Percentiles rank a stretch among this genome's conserved stretches.
These are phyloP conservation scores for Pyrenochaeta sp. DNA, from an alignment of 2,329 filamentous ascomycete species.

Conservation along the genomic window DNA sequence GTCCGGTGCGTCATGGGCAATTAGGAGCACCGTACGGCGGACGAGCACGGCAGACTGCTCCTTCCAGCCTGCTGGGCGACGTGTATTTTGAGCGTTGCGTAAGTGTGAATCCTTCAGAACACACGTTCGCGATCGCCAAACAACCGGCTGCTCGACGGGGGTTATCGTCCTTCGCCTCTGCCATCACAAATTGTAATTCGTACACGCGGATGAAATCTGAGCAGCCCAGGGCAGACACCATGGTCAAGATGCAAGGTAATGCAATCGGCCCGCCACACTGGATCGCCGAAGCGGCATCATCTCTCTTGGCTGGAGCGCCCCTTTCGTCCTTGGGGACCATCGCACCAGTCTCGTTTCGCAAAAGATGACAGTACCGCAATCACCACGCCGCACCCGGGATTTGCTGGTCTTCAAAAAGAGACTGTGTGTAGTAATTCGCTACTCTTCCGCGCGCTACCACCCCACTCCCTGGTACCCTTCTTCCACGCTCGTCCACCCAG, in stretches of 20 bases:
- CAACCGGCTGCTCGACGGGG: neutral
- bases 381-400: slow-evolving; percentile 28
- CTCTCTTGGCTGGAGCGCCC: slow-evolving; percentile 26
- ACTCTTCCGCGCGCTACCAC: slow-evolving; percentile 20
- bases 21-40: slow-evolving; percentile 16
- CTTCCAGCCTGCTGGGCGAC: no score
- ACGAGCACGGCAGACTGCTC: slow-evolving; percentile 23
- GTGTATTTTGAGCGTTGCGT: no score
- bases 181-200: neutral
- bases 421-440: slow-evolving; percentile 24
- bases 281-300: slow-evolving; percentile 31
- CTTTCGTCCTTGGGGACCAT: slow-evolving; percentile 26
- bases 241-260: slow-evolving; percentile 20
- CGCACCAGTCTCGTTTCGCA: slow-evolving; percentile 32
- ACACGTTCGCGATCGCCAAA: neutral
- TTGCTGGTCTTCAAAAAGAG: slow-evolving; percentile 20
- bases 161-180: neutral
- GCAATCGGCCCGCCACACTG: slow-evolving; percentile 30
- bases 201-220: slow-evolving; percentile 8
- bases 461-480: slow-evolving; percentile 27
- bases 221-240: slow-evolving; percentile 7
- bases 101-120: slow-evolving; percentile 8
- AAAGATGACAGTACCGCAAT: slow-evolving; percentile 48
- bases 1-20: slow-evolving; percentile 31
- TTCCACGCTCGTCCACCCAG: slow-evolving; percentile 28